These are phyloP conservation scores for Schizosaccharomyces osmophilus DNA, from an alignment of 805 yeast genomes.

Conservation along the genomic window DNA sequence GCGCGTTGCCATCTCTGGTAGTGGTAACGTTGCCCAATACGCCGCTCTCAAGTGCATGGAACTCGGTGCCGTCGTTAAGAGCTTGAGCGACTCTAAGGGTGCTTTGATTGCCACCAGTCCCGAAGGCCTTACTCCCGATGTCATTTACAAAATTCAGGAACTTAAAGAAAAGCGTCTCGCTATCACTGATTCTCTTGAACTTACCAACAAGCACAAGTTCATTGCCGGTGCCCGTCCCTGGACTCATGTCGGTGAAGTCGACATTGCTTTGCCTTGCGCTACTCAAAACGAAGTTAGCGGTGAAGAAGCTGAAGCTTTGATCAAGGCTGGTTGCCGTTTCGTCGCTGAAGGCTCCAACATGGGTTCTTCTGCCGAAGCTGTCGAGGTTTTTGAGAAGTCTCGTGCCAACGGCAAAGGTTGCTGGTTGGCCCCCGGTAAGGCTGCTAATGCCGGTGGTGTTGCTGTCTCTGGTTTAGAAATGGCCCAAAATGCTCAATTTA, in stretches of 20 bases:
- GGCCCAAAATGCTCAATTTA: slow-evolving; percentile 97
- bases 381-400: slow-evolving; percentile 60
- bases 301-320: slow-evolving; percentile 84
- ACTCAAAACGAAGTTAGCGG: slow-evolving; percentile 96
- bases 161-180: slow-evolving; percentile 48
- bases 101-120: slow-evolving; percentile 37
- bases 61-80: slow-evolving; percentile 85
- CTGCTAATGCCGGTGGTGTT: slow-evolving; percentile 98
- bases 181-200: slow-evolving; percentile 10
- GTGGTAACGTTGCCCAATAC: slow-evolving; percentile 97
- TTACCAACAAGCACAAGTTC: slow-evolving; percentile 31
- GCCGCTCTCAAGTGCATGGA: slow-evolving; percentile 95
- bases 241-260: slow-evolving; percentile 74
- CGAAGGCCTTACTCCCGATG: slow-evolving; percentile 63
- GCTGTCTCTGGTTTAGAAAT: slow-evolving; percentile 95
- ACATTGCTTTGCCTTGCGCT: slow-evolving; percentile 92
- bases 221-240: slow-evolving; percentile 90
- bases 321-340: slow-evolving; percentile 74
- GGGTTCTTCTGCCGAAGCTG: slow-evolving; percentile 97
- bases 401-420: slow-evolving; percentile 20
- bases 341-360: slow-evolving; percentile 98
- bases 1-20: slow-evolving; percentile 88
- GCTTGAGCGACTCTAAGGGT: slow-evolving; percentile 90
- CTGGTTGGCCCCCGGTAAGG: slow-evolving; percentile 99
- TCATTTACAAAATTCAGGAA: slow-evolving; percentile 60